Base-by-base conservation (phyloP, 2,329 filamentous ascomycete genomes). In the Alternaria sp. region DNA sequence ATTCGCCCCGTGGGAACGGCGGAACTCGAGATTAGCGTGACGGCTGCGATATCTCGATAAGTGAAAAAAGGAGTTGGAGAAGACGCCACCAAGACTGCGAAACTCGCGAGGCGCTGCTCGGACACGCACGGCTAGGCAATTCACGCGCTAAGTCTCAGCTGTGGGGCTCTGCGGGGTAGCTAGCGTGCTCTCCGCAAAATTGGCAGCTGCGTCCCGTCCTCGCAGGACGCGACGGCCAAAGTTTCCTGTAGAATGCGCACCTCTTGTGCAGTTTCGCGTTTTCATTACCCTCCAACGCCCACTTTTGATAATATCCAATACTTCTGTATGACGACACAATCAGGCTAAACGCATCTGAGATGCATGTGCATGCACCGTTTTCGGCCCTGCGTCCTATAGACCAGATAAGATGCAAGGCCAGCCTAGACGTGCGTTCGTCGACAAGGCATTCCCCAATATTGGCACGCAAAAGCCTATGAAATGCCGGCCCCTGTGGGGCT, bases 11-110 rank as follows among this genome's bases (percentile, higher is more conserved):
- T 13, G 49, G 49, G 8, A 23, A 25, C 17, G 19, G 62, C 66
- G 59, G 72, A 74, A 56, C n/a, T 74, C 9, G 66, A 73, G 28
- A 36, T 50, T 12, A 65, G 69, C 10, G 62, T 70, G 13, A 69
- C 55, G 58, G 64, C 69, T 15, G 59, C 68, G 21, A 63, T 70
- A 46, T 46, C n/a, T 69, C 61, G 61, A 71, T 70, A 69, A 57
- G 66, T 28, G 52, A 61, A 58, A 59, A 19, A 66, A 67, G 19
- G 23, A 17, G 17, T 66, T 70, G 66, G 69, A 65, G 55, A 66
- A 71, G 28, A 44, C 26, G 8, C 30, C n/a, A 12, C 30, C 15
- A 36, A 10, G 17, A 13, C 30, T 54, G 36, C 32, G 10, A 44
- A 54, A 15, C 40, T 47, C 30, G 21, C 30, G 49, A n/a, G 19